Base-by-base conservation (phyloP, 202 grass and related monocot genomes). In the Musa balbisiana region DNA sequence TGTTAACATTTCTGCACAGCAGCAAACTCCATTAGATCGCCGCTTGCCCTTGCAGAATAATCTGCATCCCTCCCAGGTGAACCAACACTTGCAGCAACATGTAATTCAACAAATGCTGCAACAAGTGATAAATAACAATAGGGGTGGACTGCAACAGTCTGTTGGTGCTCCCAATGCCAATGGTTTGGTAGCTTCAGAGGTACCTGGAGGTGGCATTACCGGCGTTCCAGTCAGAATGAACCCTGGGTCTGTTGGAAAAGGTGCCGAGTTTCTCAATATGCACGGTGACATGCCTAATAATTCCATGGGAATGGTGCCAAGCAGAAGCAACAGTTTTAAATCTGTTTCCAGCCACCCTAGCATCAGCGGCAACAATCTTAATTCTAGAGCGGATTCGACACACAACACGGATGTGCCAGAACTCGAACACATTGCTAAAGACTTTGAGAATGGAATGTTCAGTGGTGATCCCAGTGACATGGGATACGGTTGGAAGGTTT, bases 321-420 rank as follows among this genome's bases (percentile, higher is more conserved):
- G 85, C 69, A 78, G 93, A 72, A 87, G 86, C 51, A 91, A 79
- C 81, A 93, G 87, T 68, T 91, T 92, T 73, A 92, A 92, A 78
- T 92, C 93, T 4, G 87, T 92, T 56, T 87, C 86, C 76, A 91
- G 93, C 82, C 83, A 79, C 77, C 87, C 72, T 75, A 55, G 69
- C 15, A 82, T 78, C 13, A 83, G 73, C 10, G 82, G 89, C 60
- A 85, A 84, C 53, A 73, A 51, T 1, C 11, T 10, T 2, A 85
- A 72, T 69, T 78, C 80, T 16, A 85, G 83, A 76, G 55, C 50
- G 2, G 92, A 90, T 12, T 66, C 85, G 66, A 64, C 87, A 27
- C 72, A 75, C n/a, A 69, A 85, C 54, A 29, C 91, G 78, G 90
- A 96, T 20, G 75, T 90, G 1, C 80, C 92, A 4, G 82, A 87